These are phyloP conservation scores for Globisporangium cystogenes DNA, from an alignment of 352 stramenopile genomes.

Conservation along the genomic window DNA sequence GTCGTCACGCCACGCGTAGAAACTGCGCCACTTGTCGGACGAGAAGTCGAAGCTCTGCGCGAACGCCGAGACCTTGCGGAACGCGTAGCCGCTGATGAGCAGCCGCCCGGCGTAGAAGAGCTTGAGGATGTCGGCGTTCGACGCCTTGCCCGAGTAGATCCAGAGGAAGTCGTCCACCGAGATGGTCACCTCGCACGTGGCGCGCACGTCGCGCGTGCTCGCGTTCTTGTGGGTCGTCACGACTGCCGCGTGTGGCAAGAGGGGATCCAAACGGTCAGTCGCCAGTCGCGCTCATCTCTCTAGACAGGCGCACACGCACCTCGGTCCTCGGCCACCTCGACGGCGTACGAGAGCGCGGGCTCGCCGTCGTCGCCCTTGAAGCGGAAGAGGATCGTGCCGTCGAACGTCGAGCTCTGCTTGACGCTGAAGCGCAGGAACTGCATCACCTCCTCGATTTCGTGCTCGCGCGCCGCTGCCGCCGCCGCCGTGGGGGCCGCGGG, in stretches of 20 bases:
- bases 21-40: constrained; percentile 70
- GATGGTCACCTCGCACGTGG: constrained; percentile 76
- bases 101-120: constrained; percentile 79
- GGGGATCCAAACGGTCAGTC: background rate
- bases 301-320: constrained; percentile 19
- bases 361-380: constrained; percentile 47
- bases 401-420: constrained; percentile 63
- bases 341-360: constrained; percentile 57
- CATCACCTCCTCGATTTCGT: constrained; percentile 86
- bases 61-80: constrained; percentile 75
- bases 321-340: constrained; percentile 44
- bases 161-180: constrained; percentile 85
- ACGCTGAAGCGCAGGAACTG: constrained; percentile 82
- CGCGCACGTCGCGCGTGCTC: constrained; percentile 25
- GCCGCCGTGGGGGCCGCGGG: background rate
- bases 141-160: constrained; percentile 84
- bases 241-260: no score
- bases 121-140: constrained; percentile 64
- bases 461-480: constrained; percentile 21
- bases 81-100: constrained; percentile 75
- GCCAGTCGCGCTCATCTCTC: background rate
- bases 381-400: constrained; percentile 82
- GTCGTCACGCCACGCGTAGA: constrained; percentile 57
- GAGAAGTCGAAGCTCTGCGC: constrained; percentile 86
- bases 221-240: constrained; percentile 62